Evolutionary conservation across 805 yeast species (phyloP).

Genomic region (Torulaspora indica): DNA sequence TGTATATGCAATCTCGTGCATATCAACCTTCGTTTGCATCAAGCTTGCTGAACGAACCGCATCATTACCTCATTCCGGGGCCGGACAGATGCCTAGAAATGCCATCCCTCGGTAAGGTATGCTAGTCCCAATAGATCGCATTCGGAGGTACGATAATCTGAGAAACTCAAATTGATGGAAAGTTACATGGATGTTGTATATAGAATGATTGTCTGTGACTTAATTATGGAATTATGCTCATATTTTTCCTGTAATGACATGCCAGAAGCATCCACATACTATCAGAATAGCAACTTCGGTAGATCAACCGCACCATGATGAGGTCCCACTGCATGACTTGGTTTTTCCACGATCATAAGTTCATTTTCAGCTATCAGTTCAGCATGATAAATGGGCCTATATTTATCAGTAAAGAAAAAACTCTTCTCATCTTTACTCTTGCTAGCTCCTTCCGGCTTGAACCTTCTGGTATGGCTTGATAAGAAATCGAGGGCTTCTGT

Average conservation of each 20-base stretch:
- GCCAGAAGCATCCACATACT: neutral
- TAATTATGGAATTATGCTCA: neutral
- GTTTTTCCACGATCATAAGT: slow-evolving; percentile 72
- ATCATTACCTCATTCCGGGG: slow-evolving; percentile 1
- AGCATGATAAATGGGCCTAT: slow-evolving; percentile 64
- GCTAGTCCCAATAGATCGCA: too few relatives aligned
- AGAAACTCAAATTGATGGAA: too few relatives aligned
- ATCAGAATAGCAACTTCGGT: slow-evolving; percentile 49
- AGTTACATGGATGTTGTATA: neutral
- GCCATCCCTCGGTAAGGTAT: neutral
- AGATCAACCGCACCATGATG: slow-evolving; percentile 59
- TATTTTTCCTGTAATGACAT: neutral
- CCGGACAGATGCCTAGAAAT: neutral
- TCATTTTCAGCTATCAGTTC: slow-evolving; percentile 51
- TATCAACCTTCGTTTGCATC: slow-evolving; percentile 30
- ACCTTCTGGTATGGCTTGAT: slow-evolving; percentile 9
- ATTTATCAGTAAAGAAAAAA: slow-evolving; percentile 74
- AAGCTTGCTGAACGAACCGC: slow-evolving; percentile 28
- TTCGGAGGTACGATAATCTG: too few relatives aligned
- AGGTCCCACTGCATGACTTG: slow-evolving; percentile 51
- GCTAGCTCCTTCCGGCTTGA: slow-evolving; percentile 22
- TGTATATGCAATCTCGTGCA: slow-evolving; percentile 34
- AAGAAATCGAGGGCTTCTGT: slow-evolving; percentile 15
- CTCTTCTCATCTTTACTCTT: slow-evolving; percentile 39
- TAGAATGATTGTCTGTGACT: neutral